phyloP scores from a whole-genome alignment of 73 alveolate genomes.

The Stentor roeselii region DNA sequence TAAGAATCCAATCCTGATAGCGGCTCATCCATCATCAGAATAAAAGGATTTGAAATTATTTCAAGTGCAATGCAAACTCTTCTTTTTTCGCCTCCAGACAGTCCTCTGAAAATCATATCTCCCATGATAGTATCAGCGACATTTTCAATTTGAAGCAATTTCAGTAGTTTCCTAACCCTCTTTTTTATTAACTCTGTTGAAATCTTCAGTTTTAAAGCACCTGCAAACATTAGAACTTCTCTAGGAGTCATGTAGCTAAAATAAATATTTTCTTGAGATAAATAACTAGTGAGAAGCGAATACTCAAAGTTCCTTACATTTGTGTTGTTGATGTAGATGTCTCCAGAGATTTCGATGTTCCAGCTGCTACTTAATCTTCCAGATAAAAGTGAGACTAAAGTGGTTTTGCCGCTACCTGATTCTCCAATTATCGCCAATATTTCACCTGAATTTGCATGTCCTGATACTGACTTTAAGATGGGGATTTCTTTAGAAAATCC shows the following conservation, averaged over 20 bases:
- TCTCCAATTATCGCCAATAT: no score
- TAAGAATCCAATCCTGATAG: slow-evolving; percentile 71
- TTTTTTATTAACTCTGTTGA: background rate
- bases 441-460: no score
- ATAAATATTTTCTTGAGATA: background rate
- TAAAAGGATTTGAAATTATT: slow-evolving; percentile 62
- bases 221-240: background rate
- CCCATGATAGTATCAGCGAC: slow-evolving; percentile 34
- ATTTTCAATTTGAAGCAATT: background rate
- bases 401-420: no score
- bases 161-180: background rate
- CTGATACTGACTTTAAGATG: no score
- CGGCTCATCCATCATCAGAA: slow-evolving; percentile 77
- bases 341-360: slow-evolving; percentile 29
- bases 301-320: background rate
- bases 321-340: background rate
- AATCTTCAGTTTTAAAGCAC: background rate
- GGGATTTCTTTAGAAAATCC: no score
- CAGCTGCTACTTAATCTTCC: no score
- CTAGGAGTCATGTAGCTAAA: background rate
- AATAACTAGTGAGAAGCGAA: background rate
- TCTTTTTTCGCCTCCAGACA: slow-evolving; percentile 83
- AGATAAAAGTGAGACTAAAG: no score
- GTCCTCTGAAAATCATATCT: slow-evolving; percentile 49
- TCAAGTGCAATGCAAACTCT: slow-evolving; percentile 76